phyloP scores from a whole-genome alignment of 768 basidiomycete species.

The Pleurotus platypus region DNA sequence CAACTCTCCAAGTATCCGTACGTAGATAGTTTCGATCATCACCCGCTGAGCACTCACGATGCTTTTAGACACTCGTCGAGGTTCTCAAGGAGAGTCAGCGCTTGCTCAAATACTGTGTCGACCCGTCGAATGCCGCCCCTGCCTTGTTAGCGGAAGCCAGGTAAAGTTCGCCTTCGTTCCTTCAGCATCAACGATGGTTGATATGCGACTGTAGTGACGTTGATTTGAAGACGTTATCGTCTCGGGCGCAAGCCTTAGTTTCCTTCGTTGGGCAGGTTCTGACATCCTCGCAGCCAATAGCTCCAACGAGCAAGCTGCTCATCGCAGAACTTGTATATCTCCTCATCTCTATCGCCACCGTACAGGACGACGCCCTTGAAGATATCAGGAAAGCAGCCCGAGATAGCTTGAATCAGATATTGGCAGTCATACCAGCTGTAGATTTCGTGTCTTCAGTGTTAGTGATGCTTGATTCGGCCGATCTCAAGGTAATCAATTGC shows the following conservation, averaged over 20 bases:
- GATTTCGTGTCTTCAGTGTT: constrained; percentile 63
- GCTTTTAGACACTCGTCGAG: constrained; percentile 53
- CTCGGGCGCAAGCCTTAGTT: constrained; percentile 65
- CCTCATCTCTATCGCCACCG: constrained; percentile 44
- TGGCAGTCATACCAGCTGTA: constrained; percentile 63
- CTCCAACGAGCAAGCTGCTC: constrained; percentile 13
- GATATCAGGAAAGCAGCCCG: constrained; percentile 47
- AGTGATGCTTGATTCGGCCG: constrained; percentile 51
- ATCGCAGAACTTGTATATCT: constrained; percentile 42
- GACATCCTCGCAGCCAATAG: constrained; percentile 23
- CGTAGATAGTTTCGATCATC: constrained; percentile 14
- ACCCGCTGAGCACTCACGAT: not conserved
- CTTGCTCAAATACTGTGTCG: constrained; percentile 40
- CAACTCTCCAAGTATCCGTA: constrained; percentile 50
- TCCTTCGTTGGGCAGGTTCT: constrained; percentile 57
- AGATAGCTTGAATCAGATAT: constrained; percentile 45
- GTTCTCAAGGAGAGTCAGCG: constrained; percentile 64
- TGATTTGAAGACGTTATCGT: constrained; percentile 45
- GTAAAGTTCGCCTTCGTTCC: constrained; percentile 36
- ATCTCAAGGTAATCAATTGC: constrained; percentile 41
- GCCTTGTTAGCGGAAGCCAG: constrained; percentile 54
- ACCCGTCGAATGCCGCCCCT: constrained; percentile 31
- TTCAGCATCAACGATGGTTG: not conserved
- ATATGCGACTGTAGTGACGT: constrained; percentile 42
- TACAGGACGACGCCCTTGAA: constrained; percentile 32